Conservation (phyloP, 2,329 filamentous ascomycete species). For the Phialophora verrucosa region DNA sequence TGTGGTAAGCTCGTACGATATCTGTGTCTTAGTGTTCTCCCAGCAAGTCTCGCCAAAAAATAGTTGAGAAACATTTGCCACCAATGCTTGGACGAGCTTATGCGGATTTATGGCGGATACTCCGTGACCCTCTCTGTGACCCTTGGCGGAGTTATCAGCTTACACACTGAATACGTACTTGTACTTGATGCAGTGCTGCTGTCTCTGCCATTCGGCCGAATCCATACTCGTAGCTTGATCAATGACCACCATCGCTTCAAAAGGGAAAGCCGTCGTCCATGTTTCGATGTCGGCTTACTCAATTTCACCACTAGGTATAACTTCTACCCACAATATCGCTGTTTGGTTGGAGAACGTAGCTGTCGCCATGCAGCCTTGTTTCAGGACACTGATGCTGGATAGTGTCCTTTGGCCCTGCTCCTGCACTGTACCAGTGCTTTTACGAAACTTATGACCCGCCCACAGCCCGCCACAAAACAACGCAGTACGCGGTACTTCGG, state of each 20-base stretch:
- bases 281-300: neutral
- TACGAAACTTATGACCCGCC: neutral
- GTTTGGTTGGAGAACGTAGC: neutral
- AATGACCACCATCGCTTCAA: neutral
- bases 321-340: neutral
- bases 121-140: neutral
- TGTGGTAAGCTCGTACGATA: neutral
- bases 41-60: neutral
- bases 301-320: neutral
- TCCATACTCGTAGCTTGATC: neutral
- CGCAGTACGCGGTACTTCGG: neutral
- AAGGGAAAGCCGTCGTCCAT: neutral
- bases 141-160: neutral
- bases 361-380: neutral
- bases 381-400: neutral
- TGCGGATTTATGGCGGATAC: neutral
- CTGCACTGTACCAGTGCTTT: neutral
- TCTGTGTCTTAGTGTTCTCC: neutral
- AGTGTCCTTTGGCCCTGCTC: neutral
- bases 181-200: no score
- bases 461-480: neutral
- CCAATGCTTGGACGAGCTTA: constrained; percentile 1
- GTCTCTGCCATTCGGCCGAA: neutral
- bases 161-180: neutral
- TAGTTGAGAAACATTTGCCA: neutral